Conservation (phyloP, 2,329 filamentous ascomycete species). For the Pseudopyrenochaeta lycopersici region DNA sequence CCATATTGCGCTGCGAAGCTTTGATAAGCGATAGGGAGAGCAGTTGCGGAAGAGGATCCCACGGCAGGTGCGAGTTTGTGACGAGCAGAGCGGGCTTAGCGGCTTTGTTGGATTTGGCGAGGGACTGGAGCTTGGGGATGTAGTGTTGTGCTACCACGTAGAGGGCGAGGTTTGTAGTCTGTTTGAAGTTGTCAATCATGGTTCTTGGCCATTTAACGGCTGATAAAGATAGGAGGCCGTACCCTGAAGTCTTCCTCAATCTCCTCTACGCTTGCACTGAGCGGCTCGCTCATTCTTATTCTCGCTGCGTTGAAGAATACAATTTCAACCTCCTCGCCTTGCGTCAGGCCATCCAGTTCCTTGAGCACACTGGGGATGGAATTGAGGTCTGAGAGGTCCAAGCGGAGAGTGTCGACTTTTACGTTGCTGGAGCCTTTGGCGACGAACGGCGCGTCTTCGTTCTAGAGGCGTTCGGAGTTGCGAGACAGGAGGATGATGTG, state of each 20-base stretch:
- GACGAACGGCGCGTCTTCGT: constrained; percentile 45
- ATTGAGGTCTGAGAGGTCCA: constrained; percentile 55
- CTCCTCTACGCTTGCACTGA: constrained; percentile 55
- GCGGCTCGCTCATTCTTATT: constrained; percentile 53
- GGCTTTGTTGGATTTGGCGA: constrained; percentile 38
- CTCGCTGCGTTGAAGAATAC: constrained; percentile 64
- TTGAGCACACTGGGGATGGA: constrained; percentile 51
- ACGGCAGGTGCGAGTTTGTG: constrained; percentile 59
- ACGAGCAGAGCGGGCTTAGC: constrained; percentile 59
- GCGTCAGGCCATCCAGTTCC: constrained; percentile 49
- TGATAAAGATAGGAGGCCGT: not conserved
- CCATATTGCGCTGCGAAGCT: constrained; percentile 61
- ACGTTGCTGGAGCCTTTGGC: constrained; percentile 37
- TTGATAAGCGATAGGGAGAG: constrained; percentile 62
- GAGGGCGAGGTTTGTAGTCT: constrained; percentile 60
- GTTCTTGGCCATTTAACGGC: not conserved
- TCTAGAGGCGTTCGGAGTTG: constrained; percentile 51
- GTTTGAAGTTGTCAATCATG: not conserved
- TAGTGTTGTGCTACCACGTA: constrained; percentile 59
- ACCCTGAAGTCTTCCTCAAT: constrained; percentile 63
- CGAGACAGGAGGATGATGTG: constrained; percentile 61
- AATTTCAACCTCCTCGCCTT: constrained; percentile 53
- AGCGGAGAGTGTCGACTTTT: constrained; percentile 54
- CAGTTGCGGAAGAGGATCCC: constrained; percentile 57
- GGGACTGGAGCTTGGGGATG: constrained; percentile 52